Conservation (phyloP, 352 stramenopile genomes). For the Phytophthora pisi region DNA sequence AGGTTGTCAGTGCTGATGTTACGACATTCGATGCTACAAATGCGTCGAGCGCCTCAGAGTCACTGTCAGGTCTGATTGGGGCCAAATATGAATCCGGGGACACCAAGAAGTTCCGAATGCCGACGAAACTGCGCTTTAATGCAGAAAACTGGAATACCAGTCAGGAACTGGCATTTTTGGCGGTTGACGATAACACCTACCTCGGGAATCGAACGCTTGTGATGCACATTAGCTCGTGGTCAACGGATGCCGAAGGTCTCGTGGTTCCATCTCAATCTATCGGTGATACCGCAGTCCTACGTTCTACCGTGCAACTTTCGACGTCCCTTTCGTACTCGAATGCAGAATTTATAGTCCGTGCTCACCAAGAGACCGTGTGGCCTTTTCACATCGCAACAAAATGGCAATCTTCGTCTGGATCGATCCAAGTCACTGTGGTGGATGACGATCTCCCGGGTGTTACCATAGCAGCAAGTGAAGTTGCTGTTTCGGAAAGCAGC, state of each 20-base stretch:
- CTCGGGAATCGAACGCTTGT: constrained; percentile 54
- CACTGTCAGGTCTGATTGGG: constrained; percentile 31
- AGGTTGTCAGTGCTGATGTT: constrained; percentile 35
- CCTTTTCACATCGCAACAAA: constrained; percentile 37
- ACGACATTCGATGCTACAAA: constrained; percentile 53
- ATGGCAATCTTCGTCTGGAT: constrained; percentile 47
- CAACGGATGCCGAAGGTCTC: constrained; percentile 28
- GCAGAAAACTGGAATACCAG: constrained; percentile 57
- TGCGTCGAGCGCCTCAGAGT: constrained; percentile 15
- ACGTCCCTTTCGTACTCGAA: constrained; percentile 42
- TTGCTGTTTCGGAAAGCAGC: constrained; percentile 55
- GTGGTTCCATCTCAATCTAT: constrained; percentile 48
- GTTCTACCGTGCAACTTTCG: constrained; percentile 26
- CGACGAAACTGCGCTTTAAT: constrained; percentile 59
- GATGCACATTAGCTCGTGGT: constrained; percentile 36
- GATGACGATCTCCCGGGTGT: constrained; percentile 75
- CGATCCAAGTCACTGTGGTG: constrained; percentile 41
- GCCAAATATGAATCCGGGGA: constrained; percentile 53
- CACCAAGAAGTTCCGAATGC: constrained; percentile 36
- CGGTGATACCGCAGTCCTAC: constrained; percentile 21
- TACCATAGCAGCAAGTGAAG: constrained; percentile 47
- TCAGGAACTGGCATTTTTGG: constrained; percentile 59
- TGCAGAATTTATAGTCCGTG: constrained; percentile 50
- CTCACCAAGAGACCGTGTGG: constrained; percentile 38
- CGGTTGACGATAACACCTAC: constrained; percentile 69